Percentiles rank a stretch among this genome's conserved stretches.
These are phyloP conservation scores for Leccinum imitatum DNA, from an alignment of 768 basidiomycete genomes.

Conservation along the genomic window DNA sequence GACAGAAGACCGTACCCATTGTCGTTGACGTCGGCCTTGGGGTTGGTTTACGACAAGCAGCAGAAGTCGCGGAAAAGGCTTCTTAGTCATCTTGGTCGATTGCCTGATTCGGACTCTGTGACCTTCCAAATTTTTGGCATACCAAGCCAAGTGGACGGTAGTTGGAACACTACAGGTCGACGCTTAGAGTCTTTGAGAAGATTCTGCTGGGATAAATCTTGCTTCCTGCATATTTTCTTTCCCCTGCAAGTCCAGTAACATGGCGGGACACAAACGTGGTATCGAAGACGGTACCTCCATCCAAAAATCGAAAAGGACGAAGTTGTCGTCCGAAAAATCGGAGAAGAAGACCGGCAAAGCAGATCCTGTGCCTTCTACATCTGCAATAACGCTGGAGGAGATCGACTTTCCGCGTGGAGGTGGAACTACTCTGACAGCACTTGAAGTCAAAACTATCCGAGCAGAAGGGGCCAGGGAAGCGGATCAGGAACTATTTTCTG, in stretches of 20 bases:
- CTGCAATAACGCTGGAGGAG: slow-evolving; percentile 58
- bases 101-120: slow-evolving; percentile 15
- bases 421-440: slow-evolving; percentile 81
- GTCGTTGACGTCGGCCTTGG: background rate
- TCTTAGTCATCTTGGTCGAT: background rate
- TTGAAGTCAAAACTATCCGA: slow-evolving; percentile 83
- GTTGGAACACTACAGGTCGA: background rate
- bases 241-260: slow-evolving; percentile 3
- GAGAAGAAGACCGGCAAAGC: slow-evolving; percentile 23
- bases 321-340: slow-evolving; percentile 37
- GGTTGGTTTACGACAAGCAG: slow-evolving; percentile 7
- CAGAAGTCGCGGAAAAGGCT: background rate
- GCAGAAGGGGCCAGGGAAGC: slow-evolving; percentile 87
- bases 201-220: background rate
- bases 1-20: slow-evolving; percentile 32
- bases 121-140: background rate
- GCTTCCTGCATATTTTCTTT: background rate
- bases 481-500: slow-evolving; percentile 74
- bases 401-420: slow-evolving; percentile 96
- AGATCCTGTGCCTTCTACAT: slow-evolving; percentile 33
- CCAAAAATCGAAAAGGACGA: slow-evolving; percentile 62
- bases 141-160: too few species aligned
- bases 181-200: background rate
- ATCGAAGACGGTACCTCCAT: slow-evolving; percentile 51
- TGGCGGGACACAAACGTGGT: slow-evolving; percentile 59